Conservation (phyloP, 2,329 filamentous ascomycete genomes). For the Leptosphaerulina australis region DNA sequence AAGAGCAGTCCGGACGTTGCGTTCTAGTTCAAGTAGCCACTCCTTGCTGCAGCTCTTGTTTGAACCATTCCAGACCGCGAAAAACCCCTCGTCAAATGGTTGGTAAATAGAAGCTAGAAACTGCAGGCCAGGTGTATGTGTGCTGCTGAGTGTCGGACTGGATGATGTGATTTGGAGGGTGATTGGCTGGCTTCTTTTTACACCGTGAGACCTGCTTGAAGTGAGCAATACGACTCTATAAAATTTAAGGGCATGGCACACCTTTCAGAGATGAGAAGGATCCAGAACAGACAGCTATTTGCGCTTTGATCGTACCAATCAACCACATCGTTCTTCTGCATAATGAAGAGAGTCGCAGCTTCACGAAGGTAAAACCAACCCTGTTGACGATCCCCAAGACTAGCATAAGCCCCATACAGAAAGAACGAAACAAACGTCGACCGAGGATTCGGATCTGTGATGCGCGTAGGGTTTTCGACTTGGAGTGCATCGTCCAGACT, state of each 20-base stretch:
- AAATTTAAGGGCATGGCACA: background rate
- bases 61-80: constrained; percentile 70
- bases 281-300: constrained; percentile 31
- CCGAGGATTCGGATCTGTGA: constrained; percentile 29
- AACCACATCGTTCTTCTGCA: constrained; percentile 21
- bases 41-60: constrained; percentile 62
- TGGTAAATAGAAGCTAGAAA: constrained; percentile 68
- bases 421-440: constrained; percentile 76
- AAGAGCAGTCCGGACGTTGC: constrained; percentile 64
- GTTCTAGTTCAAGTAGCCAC: constrained; percentile 65
- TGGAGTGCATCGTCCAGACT: constrained; percentile 37
- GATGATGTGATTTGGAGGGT: constrained; percentile 73
- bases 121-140: constrained; percentile 62
- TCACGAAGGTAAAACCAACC: constrained; percentile 83
- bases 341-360: constrained; percentile 67
- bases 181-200: constrained; percentile 72
- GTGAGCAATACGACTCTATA: background rate
- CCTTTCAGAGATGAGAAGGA: constrained; percentile 37
- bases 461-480: constrained; percentile 23
- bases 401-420: constrained; percentile 74
- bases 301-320: constrained; percentile 22
- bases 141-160: constrained; percentile 66
- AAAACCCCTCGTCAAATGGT: constrained; percentile 69
- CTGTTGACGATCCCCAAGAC: constrained; percentile 73
- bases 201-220: constrained; percentile 65